Base-by-base conservation (phyloP, 768 basidiomycete genomes). In the Leucocoprinus leucothites region DNA sequence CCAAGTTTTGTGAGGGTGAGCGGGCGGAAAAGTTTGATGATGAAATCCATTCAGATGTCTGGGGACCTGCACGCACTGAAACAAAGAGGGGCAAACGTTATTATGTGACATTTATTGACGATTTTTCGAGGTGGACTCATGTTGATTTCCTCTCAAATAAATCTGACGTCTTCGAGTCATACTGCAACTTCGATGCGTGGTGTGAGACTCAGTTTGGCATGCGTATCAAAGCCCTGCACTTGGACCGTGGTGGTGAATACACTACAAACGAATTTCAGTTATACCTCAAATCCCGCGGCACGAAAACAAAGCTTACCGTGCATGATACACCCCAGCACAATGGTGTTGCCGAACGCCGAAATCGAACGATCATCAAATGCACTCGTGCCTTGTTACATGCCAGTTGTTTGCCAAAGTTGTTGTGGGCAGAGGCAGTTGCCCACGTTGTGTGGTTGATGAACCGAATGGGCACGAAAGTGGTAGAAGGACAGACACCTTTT, bases 161-260 rank as follows among this genome's bases (percentile, higher is more conserved):
- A 56, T 42, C 38, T 11, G 66, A 73, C 8, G 62, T 69, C 0
- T 64, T 69, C 38, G 25, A 50, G 9, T 58, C 64, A 13, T 74
- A 74, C 61, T 64, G 68, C 41, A 41, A 62, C 0, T 73, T 64
- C 51, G 68, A 75, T 13, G 71, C 71, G 1, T 66, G 62, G 64
- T 48, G 65, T 13, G 55, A 69, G 24, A 71, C 61, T 1, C 75
- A 80, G 26, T 56, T 58, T 0, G 63, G 60, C 7, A 53, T 53
- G 0, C n/a, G 38, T 0, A 60, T 78, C 48, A 72, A 75, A 48
- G 24, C 41, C 3, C 54, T 81, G 1, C 73, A 69, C 43, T 71
- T 69, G 0, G 77, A 82, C 62, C 60, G 64, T 8, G 76, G 80
- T 1, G 74, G 77, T 2, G 72, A 82, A 50, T 80, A 76, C 45